Evolutionary conservation across 108 stramenopile species (phyloP).

Genomic region (Stephanodiscus triporus): DNA sequence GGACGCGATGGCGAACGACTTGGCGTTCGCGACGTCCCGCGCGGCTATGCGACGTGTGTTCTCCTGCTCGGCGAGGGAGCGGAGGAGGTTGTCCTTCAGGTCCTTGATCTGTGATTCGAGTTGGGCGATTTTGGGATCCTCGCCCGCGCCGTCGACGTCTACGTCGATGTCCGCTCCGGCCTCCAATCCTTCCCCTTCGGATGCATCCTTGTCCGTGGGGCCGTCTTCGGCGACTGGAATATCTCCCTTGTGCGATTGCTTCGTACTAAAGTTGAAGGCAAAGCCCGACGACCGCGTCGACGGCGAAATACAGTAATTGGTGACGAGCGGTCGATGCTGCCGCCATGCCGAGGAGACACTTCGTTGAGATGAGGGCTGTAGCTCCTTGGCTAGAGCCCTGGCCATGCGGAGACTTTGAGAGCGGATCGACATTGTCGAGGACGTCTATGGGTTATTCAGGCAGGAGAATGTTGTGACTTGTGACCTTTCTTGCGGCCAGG

Average conservation of each 20-base stretch:
- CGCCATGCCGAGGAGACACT: slow-evolving; percentile 10
- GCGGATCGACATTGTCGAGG: slow-evolving; percentile 32
- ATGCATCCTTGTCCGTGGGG: background rate
- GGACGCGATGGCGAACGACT: slow-evolving; percentile 81
- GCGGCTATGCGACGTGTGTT: slow-evolving; percentile 94
- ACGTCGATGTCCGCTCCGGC: slow-evolving; percentile 10
- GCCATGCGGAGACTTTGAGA: slow-evolving; percentile 28
- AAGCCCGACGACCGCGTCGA: slow-evolving; percentile 3
- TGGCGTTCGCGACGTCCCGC: slow-evolving; percentile 87
- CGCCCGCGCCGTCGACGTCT: background rate
- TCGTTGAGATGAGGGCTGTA: slow-evolving; percentile 1
- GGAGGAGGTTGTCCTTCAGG: slow-evolving; percentile 80
- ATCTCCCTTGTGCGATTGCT: slow-evolving; percentile 8
- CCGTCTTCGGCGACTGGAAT: background rate
- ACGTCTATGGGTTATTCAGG: background rate
- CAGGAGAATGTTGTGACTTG: background rate
- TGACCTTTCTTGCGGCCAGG: too few species aligned
- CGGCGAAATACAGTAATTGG: background rate
- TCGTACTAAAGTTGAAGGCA: slow-evolving; percentile 31
- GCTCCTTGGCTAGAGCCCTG: slow-evolving; percentile 29
- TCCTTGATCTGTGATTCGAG: slow-evolving; percentile 72
- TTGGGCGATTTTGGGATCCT: slow-evolving; percentile 38
- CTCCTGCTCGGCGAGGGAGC: slow-evolving; percentile 95
- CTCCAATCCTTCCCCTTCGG: slow-evolving; percentile 26
- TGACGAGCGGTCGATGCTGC: slow-evolving; percentile 9